phyloP scores from a whole-genome alignment of 805 yeast genomes.

The Isabelozyma gotoi region DNA sequence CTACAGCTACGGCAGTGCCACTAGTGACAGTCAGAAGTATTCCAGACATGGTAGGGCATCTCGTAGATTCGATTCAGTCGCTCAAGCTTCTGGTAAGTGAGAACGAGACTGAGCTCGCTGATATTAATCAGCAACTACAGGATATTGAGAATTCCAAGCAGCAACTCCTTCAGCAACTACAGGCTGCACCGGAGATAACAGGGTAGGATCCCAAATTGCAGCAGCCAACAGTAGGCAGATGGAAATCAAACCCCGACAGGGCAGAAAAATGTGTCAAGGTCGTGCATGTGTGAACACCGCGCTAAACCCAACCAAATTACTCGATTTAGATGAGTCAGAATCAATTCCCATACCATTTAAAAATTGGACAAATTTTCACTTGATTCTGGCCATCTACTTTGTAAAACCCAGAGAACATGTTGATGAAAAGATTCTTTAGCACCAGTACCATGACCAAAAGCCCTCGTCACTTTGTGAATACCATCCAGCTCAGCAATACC shows the following conservation, averaged over 20 bases:
- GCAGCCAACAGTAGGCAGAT: not conserved
- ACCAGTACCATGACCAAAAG: not conserved
- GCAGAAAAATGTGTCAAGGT: not conserved
- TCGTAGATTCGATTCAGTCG: not conserved
- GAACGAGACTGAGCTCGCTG: not conserved
- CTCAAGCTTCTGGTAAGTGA: not conserved
- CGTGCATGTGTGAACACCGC: constrained; percentile 16
- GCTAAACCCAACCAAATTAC: constrained; percentile 13
- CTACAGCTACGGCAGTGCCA: not conserved
- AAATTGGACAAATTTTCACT: not conserved
- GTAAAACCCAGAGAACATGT: not conserved
- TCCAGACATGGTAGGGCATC: not conserved
- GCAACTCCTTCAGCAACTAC: not conserved
- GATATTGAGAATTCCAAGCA: not conserved
- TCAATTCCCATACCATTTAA: constrained; percentile 2
- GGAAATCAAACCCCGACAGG: not conserved
- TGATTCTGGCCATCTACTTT: not conserved
- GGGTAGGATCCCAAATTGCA: too few species aligned
- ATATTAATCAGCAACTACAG: not conserved
- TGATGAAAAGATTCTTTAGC: not conserved
- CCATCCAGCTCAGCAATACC: constrained; percentile 68
- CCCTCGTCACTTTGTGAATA: constrained; percentile 77
- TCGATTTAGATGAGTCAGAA: constrained; percentile 17
- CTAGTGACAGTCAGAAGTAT: not conserved
- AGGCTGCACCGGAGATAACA: too few species aligned